Conservation (phyloP, 768 basidiomycete genomes). For the Dioszegia aurantiaca region DNA sequence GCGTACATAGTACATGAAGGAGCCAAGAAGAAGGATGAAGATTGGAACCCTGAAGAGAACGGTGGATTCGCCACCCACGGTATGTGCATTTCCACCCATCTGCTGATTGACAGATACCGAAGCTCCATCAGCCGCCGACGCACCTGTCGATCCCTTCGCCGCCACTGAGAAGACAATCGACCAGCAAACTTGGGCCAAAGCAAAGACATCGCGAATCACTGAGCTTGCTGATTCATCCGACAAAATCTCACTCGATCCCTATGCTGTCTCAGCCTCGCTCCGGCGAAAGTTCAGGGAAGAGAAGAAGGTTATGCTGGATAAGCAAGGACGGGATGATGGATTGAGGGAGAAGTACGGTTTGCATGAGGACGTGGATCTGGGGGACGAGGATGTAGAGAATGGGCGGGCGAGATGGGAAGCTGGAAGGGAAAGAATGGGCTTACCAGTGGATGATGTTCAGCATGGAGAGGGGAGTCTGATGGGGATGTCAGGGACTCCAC, state of each 20-base stretch:
- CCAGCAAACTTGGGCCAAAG: slow-evolving; percentile 67
- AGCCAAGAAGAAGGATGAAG: slow-evolving; percentile 89
- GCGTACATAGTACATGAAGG: slow-evolving; percentile 88
- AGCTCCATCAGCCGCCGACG: slow-evolving; percentile 55
- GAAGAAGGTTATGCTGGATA: slow-evolving; percentile 73
- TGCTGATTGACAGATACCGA: slow-evolving; percentile 63
- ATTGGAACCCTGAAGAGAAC: slow-evolving; percentile 95
- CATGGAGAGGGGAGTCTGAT: slow-evolving; percentile 11
- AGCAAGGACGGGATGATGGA: slow-evolving; percentile 66
- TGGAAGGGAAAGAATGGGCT: slow-evolving; percentile 59
- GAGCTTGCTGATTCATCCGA: slow-evolving; percentile 73
- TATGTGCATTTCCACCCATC: slow-evolving; percentile 37
- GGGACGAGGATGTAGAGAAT: slow-evolving; percentile 57
- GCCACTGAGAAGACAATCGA: slow-evolving; percentile 85
- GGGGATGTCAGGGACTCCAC: slow-evolving; percentile 16
- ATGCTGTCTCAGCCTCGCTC: slow-evolving; percentile 67
- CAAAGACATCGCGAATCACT: slow-evolving; percentile 76
- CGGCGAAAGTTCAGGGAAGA: slow-evolving; percentile 80
- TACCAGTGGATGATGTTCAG: slow-evolving; percentile 12
- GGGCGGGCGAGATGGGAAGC: slow-evolving; percentile 60
- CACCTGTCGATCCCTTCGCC: slow-evolving; percentile 75
- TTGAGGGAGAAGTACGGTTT: slow-evolving; percentile 75
- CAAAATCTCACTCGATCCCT: slow-evolving; percentile 80
- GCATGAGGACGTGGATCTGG: slow-evolving; percentile 64
- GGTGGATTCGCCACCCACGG: slow-evolving; percentile 88